phyloP scores from a whole-genome alignment of 768 basidiomycete genomes.

The Auricularia heimuer region DNA sequence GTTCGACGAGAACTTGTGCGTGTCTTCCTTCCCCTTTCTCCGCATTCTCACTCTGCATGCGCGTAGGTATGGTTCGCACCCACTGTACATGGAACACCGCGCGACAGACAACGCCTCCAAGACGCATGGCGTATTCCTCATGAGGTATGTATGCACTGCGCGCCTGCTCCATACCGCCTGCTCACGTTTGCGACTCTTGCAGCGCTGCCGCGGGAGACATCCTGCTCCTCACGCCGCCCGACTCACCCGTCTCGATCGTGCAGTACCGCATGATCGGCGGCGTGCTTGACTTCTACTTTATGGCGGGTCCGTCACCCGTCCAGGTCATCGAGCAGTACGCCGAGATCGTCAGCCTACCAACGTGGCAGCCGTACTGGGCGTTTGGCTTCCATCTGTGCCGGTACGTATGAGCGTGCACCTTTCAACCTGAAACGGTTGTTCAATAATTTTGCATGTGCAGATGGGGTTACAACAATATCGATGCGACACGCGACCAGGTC shows the following conservation, averaged over 20 bases:
- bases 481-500: slow-evolving; percentile 46
- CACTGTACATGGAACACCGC: slow-evolving; percentile 64
- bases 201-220: slow-evolving; percentile 65
- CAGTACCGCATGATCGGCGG: slow-evolving; percentile 70
- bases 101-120: slow-evolving; percentile 42
- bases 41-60: background rate
- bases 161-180: background rate
- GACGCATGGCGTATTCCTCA: slow-evolving; percentile 71
- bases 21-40: slow-evolving; percentile 3
- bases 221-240: slow-evolving; percentile 49
- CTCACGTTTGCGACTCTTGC: background rate
- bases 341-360: slow-evolving; percentile 53
- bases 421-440: background rate
- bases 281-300: slow-evolving; percentile 69
- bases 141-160: slow-evolving; percentile 36
- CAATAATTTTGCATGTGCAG: slow-evolving; percentile 23
- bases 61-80: slow-evolving; percentile 59
- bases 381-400: slow-evolving; percentile 63
- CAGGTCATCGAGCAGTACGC: slow-evolving; percentile 51
- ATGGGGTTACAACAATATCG: slow-evolving; percentile 44
- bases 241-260: slow-evolving; percentile 46
- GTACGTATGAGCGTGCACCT: background rate
- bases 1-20: slow-evolving; percentile 55
- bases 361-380: slow-evolving; percentile 64
- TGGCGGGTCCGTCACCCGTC: slow-evolving; percentile 37